A percentile compares a stretch with the other conserved stretches of the same genome.
Evolutionary conservation across 495 filamentous ascomycete species (phyloP).

Genomic region (Talaromyces borbonicus): DNA sequence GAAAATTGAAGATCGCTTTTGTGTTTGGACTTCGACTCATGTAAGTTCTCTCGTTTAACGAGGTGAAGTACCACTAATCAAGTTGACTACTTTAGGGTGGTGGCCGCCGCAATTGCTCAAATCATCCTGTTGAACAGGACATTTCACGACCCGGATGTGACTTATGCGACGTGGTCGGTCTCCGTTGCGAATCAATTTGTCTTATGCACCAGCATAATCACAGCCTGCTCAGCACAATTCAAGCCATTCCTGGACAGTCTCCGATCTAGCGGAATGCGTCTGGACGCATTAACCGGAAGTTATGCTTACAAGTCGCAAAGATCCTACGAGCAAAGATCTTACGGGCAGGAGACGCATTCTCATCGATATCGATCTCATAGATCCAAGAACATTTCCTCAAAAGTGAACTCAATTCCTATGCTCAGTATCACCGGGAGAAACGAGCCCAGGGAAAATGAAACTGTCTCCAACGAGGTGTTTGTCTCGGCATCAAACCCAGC

Average conservation of each 20-base stretch:
- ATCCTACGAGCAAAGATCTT: background rate
- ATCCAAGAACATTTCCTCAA: background rate
- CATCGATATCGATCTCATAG: background rate
- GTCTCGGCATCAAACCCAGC: background rate
- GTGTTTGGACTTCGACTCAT: conserved; percentile 27
- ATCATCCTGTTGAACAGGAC: conserved; percentile 18
- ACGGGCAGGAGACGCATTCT: background rate
- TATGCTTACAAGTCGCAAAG: conserved; percentile 1
- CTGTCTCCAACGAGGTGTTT: background rate
- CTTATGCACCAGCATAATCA: conserved; percentile 31
- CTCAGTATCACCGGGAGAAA: background rate
- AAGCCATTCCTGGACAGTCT: conserved; percentile 37
- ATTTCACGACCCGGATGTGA: conserved; percentile 11
- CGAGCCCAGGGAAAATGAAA: background rate
- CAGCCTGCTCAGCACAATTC: conserved; percentile 36
- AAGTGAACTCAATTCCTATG: background rate
- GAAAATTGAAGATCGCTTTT: conserved; percentile 19
- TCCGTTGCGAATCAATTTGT: conserved; percentile 25
- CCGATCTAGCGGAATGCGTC: conserved; percentile 32
- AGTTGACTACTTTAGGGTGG: conserved; percentile 12
- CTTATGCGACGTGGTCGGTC: conserved; percentile 20
- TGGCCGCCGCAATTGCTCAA: conserved; percentile 24
- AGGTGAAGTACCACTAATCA: background rate
- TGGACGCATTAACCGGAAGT: conserved; percentile 17
- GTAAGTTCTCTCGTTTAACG: conserved; percentile 16